These are phyloP conservation scores for Xylaria hypoxylon DNA, from an alignment of 2,329 filamentous ascomycete genomes.

Conservation along the genomic window DNA sequence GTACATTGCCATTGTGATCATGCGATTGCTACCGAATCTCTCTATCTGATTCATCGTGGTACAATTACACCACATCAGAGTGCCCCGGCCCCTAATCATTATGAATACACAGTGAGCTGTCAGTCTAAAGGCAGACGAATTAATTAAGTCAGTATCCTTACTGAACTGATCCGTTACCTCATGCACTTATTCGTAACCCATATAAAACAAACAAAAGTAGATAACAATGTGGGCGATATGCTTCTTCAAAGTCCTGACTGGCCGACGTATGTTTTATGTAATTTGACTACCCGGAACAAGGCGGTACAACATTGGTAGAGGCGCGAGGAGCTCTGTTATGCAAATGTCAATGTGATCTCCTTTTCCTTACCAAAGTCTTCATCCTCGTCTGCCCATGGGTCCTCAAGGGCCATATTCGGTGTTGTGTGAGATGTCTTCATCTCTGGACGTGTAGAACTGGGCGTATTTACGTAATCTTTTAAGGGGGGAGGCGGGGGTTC, in stretches of 20 bases:
- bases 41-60: constrained; percentile 17
- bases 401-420: constrained; percentile 61
- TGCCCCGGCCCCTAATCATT: constrained; percentile 8
- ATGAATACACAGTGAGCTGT: constrained; percentile 27
- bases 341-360: constrained; percentile 86
- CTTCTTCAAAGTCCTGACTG: neutral
- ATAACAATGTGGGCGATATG: constrained; percentile 11
- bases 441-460: constrained; percentile 54
- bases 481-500: constrained; percentile 53
- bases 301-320: neutral
- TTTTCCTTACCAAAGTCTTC: constrained; percentile 76
- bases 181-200: constrained; percentile 13
- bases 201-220: constrained; percentile 16
- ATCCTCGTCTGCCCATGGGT: constrained; percentile 81
- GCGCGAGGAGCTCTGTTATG: constrained; percentile 54
- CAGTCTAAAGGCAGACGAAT: constrained; percentile 2
- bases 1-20: neutral
- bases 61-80: constrained; percentile 5
- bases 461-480: constrained; percentile 45
- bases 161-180: constrained; percentile 9
- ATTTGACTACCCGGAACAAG: neutral
- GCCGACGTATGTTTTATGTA: neutral
- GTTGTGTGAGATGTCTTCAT: constrained; percentile 60
- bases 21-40: neutral
- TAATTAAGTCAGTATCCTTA: constrained; percentile 16